A percentile compares a stretch with the other conserved stretches of the same genome.
Evolutionary conservation across 2,329 filamentous ascomycete species (phyloP).

Genomic region (Ophiostoma sp.): DNA sequence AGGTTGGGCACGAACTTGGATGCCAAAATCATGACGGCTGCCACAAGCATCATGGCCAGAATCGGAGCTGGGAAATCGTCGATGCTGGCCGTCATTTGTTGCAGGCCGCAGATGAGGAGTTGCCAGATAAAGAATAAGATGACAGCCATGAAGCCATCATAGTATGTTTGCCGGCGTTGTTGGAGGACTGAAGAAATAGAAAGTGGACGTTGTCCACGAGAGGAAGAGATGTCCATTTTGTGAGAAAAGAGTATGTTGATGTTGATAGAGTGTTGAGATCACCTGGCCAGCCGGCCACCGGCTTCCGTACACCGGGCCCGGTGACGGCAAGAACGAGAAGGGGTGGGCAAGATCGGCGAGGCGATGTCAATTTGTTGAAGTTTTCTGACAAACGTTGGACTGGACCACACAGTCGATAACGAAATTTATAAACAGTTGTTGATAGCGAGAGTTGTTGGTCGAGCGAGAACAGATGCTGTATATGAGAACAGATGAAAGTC

Average conservation of each 20-base stretch:
- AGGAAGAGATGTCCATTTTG: neutral
- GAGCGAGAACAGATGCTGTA: neutral
- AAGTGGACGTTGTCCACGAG: neutral
- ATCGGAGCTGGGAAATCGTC: slow-evolving; percentile 51
- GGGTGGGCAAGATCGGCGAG: neutral
- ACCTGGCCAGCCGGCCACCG: slow-evolving; percentile 23
- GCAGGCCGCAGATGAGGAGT: slow-evolving; percentile 49
- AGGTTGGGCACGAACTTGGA: slow-evolving; percentile 30
- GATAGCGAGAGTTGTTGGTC: neutral
- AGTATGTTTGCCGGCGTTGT: slow-evolving; percentile 17
- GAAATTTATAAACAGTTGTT: neutral
- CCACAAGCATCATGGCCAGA: slow-evolving; percentile 48
- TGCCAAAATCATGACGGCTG: slow-evolving; percentile 39
- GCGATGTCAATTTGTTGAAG: too few relatives aligned
- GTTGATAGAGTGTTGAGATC: neutral
- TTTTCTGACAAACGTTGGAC: neutral
- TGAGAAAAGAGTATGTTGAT: neutral
- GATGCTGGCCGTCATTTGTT: slow-evolving; percentile 38
- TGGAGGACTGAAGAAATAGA: neutral
- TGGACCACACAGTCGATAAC: neutral
- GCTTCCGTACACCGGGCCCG: slow-evolving; percentile 24
- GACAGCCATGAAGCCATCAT: slow-evolving; percentile 38
- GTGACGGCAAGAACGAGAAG: neutral
- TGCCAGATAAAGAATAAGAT: slow-evolving; percentile 46
- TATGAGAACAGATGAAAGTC: neutral